phyloP scores from a whole-genome alignment of 352 stramenopile genomes.

The Phytophthora europaea region DNA sequence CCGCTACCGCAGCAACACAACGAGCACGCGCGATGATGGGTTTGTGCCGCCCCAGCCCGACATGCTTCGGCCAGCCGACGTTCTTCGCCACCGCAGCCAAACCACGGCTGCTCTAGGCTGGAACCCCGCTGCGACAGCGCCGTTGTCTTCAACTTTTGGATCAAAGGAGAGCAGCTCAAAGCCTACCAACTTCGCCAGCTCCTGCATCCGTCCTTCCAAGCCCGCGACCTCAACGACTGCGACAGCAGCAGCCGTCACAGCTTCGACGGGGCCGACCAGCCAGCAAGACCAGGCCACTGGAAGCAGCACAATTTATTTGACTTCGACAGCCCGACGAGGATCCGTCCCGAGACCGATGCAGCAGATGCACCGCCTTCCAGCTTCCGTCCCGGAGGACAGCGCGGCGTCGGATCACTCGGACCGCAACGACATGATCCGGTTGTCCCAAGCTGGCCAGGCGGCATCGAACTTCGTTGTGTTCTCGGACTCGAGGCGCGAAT shows the following conservation, averaged over 20 bases:
- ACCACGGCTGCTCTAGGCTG: conserved; percentile 26
- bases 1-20: conserved; percentile 32
- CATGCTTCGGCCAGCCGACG: conserved; percentile 35
- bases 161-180: conserved; percentile 20
- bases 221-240: conserved; percentile 22
- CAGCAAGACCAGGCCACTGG: conserved; percentile 5
- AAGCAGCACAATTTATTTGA: conserved; percentile 32
- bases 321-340: conserved; percentile 24
- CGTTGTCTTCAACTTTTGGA: conserved; percentile 17
- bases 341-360: conserved; percentile 28
- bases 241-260: conserved; percentile 36
- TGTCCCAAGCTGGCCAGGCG: conserved; percentile 22
- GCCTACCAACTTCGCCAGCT: conserved; percentile 26
- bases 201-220: conserved; percentile 26
- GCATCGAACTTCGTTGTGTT: conserved; percentile 44
- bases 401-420: conserved; percentile 18
- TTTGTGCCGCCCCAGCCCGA: conserved; percentile 12
- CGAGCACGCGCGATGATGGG: conserved; percentile 20
- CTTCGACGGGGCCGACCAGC: conserved; percentile 10
- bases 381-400: conserved; percentile 30
- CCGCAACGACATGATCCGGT: conserved; percentile 48
- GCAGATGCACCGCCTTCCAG: conserved; percentile 27
- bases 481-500: conserved; percentile 46
- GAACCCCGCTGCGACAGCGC: conserved; percentile 36
- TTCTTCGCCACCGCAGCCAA: conserved; percentile 44